Conservation (phyloP, 2,329 filamentous ascomycete species). For the Aspergillus fructus region DNA sequence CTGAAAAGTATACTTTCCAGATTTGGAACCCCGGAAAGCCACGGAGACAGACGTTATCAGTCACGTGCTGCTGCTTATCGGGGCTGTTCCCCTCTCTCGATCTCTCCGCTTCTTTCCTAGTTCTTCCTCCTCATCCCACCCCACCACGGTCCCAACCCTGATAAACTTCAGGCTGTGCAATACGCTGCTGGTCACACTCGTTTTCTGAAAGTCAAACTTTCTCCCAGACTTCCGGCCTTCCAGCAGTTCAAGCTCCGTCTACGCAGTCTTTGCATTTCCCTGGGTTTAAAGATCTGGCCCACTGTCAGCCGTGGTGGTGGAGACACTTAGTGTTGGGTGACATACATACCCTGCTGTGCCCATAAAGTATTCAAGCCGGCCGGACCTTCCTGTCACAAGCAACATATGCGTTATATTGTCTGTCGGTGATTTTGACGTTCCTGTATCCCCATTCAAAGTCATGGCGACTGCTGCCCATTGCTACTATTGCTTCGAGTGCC, state of each 20-base stretch:
- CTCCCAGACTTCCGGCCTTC: neutral
- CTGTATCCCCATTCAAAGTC: neutral
- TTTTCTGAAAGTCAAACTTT: neutral
- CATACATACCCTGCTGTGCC: neutral
- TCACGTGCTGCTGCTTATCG: slow-evolving; percentile 15
- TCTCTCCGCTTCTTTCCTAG: slow-evolving; percentile 9
- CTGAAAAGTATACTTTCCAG: neutral
- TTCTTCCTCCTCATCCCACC: neutral
- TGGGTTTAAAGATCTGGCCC: neutral
- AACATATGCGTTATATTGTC: neutral
- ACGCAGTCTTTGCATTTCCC: slow-evolving; percentile 8
- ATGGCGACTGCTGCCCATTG: slow-evolving; percentile 90
- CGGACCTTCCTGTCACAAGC: neutral
- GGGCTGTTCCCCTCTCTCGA: slow-evolving; percentile 15
- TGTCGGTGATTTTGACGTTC: neutral
- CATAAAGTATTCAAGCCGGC: neutral
- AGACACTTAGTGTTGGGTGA: slow-evolving; percentile 3
- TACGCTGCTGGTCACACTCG: slow-evolving; percentile 8
- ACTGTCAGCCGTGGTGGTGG: slow-evolving; percentile 3
- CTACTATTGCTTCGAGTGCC: slow-evolving; percentile 86
- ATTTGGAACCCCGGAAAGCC: neutral
- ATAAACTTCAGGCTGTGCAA: slow-evolving; percentile 1
- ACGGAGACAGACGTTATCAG: slow-evolving; percentile 6
- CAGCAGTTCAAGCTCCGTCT: neutral
- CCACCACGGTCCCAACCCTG: slow-evolving; percentile 6